Conservation (phyloP, 2,329 filamentous ascomycete genomes). For the Colletotrichum chlorophyti region DNA sequence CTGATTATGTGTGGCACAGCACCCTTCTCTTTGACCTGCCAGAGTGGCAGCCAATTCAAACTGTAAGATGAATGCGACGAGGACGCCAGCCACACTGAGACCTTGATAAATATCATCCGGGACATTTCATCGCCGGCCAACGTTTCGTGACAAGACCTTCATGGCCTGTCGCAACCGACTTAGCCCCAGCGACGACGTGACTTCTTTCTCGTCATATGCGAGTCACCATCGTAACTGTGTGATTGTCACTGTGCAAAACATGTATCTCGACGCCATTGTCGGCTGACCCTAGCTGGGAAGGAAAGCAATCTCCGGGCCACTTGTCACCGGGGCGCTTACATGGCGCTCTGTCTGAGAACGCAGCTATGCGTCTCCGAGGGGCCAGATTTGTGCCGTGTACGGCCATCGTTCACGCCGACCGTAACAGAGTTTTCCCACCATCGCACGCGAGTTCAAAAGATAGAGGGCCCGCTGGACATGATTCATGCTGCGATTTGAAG, state of each 20-base stretch:
- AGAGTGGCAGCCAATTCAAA: background rate
- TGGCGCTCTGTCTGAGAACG: background rate
- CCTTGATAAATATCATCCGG: background rate
- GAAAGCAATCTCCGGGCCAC: constrained; percentile 15
- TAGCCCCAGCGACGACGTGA: background rate
- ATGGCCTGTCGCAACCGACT: background rate
- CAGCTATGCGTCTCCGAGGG: background rate
- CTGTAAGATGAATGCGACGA: background rate
- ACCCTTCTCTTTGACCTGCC: background rate
- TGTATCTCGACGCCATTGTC: background rate
- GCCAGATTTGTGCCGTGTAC: too few relatives aligned
- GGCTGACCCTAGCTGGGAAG: background rate
- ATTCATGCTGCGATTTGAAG: background rate
- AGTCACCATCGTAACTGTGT: background rate
- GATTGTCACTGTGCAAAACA: background rate
- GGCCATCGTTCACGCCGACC: too few relatives aligned
- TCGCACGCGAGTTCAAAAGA: background rate
- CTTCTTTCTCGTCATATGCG: background rate
- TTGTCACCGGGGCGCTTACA: constrained; percentile 2
- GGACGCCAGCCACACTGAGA: background rate
- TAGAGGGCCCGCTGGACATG: background rate
- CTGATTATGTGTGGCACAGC: background rate
- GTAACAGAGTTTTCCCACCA: background rate
- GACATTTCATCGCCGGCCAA: background rate
- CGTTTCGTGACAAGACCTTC: background rate